Evolutionary conservation across 2,329 filamentous ascomycete species (phyloP), one percentile per base, ranked within the genome.

Genomic region (Thermothelomyces thermophilus): DNA sequence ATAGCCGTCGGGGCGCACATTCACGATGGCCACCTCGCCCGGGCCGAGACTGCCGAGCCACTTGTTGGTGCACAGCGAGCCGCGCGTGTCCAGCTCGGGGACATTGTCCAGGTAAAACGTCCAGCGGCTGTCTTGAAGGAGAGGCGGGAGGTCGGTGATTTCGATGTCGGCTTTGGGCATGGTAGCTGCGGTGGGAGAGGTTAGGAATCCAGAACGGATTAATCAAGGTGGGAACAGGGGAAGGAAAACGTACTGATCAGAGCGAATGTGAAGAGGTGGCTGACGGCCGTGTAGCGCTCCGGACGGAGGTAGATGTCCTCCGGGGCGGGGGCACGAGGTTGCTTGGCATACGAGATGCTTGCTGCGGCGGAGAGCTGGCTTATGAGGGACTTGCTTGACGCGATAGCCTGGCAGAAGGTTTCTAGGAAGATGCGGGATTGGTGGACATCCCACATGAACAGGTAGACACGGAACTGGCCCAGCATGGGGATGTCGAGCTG

Each of bases 401-500:
- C 71, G 43, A 86, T 71, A 9, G 74, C 68, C 22, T 72, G 67
- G 57, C 77, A 84, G 35, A 88, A 73, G 0, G 70, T 72, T 6
- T 76, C 70, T 20, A 89, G 70, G 65, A 87, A 87, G 1, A 70
- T 68, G 47, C 69, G 70, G 3, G 75, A 73, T 28, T 73, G 64
- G 48, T 74, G 70, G 2, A 87, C 71, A 59, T 87, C 74, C 60
- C 78, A 80, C 53, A 81, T 77, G 53, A 90, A 76, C 53, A 90
- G 75, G 64, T 86, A 89, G 40, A 89, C 77, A 42, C 84, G 77
- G 70, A 90, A 90, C 61, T 90, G 86, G 22, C 86, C 83, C 5
- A 90, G 71, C 66, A 88, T 78, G 1, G 86, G 86, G 39, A 90
- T 86, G 60, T 90, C 86, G 5, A 88, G 78, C 63, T 90, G 84